A percentile compares a stretch with the other conserved stretches of the same genome.
These are phyloP conservation scores for Adansonia rubrostipa DNA, from an alignment of 441 rosid species.

Conservation along the genomic window DNA sequence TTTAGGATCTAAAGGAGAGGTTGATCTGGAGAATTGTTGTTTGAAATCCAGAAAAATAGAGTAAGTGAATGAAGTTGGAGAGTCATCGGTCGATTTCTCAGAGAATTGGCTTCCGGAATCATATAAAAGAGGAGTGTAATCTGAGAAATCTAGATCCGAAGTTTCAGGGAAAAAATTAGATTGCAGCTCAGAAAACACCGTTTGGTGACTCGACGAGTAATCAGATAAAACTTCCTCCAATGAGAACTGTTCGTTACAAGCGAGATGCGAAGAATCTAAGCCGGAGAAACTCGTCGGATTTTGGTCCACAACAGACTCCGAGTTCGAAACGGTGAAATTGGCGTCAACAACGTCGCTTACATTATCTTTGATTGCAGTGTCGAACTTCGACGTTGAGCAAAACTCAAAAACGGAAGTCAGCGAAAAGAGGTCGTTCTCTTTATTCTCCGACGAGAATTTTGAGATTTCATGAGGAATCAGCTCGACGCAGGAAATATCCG, in stretches of 20 bases:
- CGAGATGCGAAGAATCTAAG: conserved; percentile 62
- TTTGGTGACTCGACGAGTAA: conserved; percentile 47
- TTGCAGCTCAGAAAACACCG: conserved; percentile 57
- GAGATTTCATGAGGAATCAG: conserved; percentile 42
- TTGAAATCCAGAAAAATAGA: conserved; percentile 62
- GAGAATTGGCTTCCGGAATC: conserved; percentile 83
- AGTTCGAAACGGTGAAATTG: conserved; percentile 36
- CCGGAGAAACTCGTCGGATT: conserved; percentile 40
- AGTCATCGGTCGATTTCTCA: conserved; percentile 57
- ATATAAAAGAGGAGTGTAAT: conserved; percentile 56
- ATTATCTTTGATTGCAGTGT: conserved; percentile 30
- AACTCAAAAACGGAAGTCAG: conserved; percentile 56
- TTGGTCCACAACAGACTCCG: conserved; percentile 45
- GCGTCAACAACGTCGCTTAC: conserved; percentile 40
- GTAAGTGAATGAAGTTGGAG: conserved; percentile 61
- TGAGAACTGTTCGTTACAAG: conserved; percentile 68
- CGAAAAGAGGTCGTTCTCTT: conserved; percentile 53
- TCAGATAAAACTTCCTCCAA: conserved; percentile 54
- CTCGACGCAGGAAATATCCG: conserved; percentile 48
- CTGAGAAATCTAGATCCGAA: conserved; percentile 59
- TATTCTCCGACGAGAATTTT: conserved; percentile 34
- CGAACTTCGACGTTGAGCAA: conserved; percentile 38
- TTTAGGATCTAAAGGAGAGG: conserved; percentile 39
- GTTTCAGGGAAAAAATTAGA: conserved; percentile 50
- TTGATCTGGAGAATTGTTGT: conserved; percentile 65